Percentiles rank a stretch among this genome's conserved stretches.
Evolutionary conservation across 148 eudicot species (phyloP).

Genomic region (Spergularia marina): DNA sequence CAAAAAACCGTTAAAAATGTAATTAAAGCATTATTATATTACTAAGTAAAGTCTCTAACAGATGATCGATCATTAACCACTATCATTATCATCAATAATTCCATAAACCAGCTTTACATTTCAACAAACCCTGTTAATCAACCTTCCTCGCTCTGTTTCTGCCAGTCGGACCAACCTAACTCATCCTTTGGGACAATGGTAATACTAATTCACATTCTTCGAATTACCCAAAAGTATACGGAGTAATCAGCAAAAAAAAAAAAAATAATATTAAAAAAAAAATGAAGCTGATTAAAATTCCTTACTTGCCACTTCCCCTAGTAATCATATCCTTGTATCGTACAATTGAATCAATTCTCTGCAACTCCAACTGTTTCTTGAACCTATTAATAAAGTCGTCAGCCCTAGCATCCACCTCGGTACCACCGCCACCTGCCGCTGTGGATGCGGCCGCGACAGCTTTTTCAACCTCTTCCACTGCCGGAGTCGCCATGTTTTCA

Average conservation of each 20-base stretch:
- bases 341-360: slow-evolving; percentile 61
- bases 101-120: slow-evolving; percentile 34
- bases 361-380: slow-evolving; percentile 62
- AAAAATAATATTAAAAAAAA: slow-evolving; percentile 17
- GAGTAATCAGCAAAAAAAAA: background rate
- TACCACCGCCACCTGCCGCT: slow-evolving; percentile 43
- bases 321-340: slow-evolving; percentile 53
- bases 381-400: slow-evolving; percentile 80
- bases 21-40: background rate
- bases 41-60: background rate
- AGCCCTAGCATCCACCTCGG: slow-evolving; percentile 74
- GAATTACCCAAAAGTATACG: slow-evolving; percentile 14
- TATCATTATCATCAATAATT: slow-evolving; percentile 26
- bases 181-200: no score
- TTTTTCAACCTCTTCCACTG: slow-evolving; percentile 22
- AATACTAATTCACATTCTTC: background rate
- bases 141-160: background rate
- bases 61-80: slow-evolving; percentile 15
- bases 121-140: background rate
- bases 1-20: slow-evolving; percentile 5
- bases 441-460: slow-evolving; percentile 32
- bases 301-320: slow-evolving; percentile 33
- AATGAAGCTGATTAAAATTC: no score
- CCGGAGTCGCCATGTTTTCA: background rate
- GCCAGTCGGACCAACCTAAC: no score